Evolutionary conservation across 768 basidiomycete genomes (phyloP), one percentile per base, ranked within the genome.

Genomic region (Podaxis pistillaris): DNA sequence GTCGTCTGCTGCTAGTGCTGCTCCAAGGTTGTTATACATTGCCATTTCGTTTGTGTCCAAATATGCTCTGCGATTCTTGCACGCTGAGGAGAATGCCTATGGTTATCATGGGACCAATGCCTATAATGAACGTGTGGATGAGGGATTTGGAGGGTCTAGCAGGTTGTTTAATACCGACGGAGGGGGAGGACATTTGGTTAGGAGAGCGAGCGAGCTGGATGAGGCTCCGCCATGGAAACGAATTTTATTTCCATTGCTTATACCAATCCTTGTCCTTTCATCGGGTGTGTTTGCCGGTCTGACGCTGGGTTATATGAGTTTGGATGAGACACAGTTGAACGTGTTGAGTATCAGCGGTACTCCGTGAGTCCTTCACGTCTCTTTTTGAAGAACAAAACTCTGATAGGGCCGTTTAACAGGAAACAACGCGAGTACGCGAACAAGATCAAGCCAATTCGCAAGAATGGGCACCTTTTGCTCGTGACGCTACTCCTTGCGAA

Each of bases 231-330:
- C 64, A 12, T 56, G 74, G 19, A 71, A 71, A 62, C 69, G 70
- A 62, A 78, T 79, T 64, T 72, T 73, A 57, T 82, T 81, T 57
- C 79, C 73, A 49, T 68, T 76, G 49, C 87, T 95, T 75, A 94
- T 95, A 49, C 94, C 94, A 57, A 70, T 94, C 37, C 87, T 94
- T 68, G 94, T 95, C 57, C 71, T 93, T 53, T 70, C 90, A 65
- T 94, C 90, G 63, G 93, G 93, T 71, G 68, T 94, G 63, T 94
- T 95, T 84, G 93, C 93, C 81, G 91, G 94, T 74, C 79, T 95
- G 67, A 96, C 94, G 62, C 79, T 96, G 51, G 94, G 94, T 37
- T 95, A 93, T 74, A 94, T 96, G 90, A 91, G 89, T 67, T 82
- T 96, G 72, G 94, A 96, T 75, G 91, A 91, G 74, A 95, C 94